Percentiles rank a stretch among this genome's conserved stretches.
Conservation (phyloP, 306 rosid species). For the Fagus sylvatica region DNA sequence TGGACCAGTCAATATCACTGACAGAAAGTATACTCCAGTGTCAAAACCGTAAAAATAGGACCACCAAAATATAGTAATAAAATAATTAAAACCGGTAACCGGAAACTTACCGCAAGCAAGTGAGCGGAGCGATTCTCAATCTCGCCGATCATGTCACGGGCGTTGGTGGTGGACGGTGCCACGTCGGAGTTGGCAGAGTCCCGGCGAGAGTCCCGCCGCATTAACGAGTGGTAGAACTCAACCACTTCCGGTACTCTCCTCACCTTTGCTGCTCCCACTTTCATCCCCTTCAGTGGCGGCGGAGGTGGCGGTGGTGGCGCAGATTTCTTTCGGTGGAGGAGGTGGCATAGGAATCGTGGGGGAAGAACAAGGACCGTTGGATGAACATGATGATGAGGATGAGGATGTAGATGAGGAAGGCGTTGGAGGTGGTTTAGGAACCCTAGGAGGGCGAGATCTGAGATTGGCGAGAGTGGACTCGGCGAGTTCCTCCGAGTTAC, state of each 20-base stretch:
- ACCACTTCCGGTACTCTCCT: constrained; percentile 91
- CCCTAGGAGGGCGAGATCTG: constrained; percentile 82
- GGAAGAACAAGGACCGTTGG: constrained; percentile 17
- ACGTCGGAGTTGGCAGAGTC: constrained; percentile 53
- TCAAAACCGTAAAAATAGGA: constrained; percentile 42
- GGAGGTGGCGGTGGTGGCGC: constrained; percentile 76
- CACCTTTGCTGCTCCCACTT: constrained; percentile 57
- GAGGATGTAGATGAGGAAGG: constrained; percentile 44
- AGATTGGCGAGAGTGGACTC: constrained; percentile 46
- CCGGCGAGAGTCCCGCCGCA: constrained; percentile 85
- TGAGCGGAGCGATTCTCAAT: constrained; percentile 98
- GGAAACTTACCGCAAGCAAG: constrained; percentile 78
- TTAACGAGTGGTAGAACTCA: constrained; percentile 92
- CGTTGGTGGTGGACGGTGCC: constrained; percentile 56
- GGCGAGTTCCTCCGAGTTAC: constrained; percentile 79
- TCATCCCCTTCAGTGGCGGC: constrained; percentile 55
- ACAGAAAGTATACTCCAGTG: constrained; percentile 33
- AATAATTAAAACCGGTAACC: constrained; percentile 9
- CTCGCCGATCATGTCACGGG: constrained; percentile 99
- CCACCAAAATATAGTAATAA: not conserved
- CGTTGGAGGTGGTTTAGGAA: constrained; percentile 93
- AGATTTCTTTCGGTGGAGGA: constrained; percentile 29
- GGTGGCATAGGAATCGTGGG: constrained; percentile 17
- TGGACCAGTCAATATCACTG: constrained; percentile 42
- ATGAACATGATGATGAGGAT: constrained; percentile 32